Conservation (phyloP, 768 basidiomycete genomes). For the Russula vinacea region DNA sequence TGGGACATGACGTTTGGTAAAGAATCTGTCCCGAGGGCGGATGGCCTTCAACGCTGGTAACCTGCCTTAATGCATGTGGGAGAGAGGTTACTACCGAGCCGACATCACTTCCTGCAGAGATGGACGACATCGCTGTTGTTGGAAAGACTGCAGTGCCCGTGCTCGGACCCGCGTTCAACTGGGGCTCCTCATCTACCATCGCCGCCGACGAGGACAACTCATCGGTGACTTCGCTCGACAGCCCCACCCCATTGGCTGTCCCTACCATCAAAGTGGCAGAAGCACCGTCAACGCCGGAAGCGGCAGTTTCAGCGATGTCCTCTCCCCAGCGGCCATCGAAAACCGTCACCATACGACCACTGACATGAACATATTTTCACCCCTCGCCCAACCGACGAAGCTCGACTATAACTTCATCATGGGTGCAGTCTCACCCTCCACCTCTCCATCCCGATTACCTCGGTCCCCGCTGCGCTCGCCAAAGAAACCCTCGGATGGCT, state of each 20-base stretch:
- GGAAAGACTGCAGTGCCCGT: not conserved
- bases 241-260: slow-evolving; percentile 7
- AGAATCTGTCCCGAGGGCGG: slow-evolving; percentile 44
- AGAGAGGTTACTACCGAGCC: slow-evolving; percentile 23
- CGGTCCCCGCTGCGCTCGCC: slow-evolving; percentile 33
- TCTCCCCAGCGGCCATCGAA: slow-evolving; percentile 30
- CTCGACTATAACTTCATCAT: slow-evolving; percentile 23
- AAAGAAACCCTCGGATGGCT: slow-evolving; percentile 28
- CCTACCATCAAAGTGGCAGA: not conserved
- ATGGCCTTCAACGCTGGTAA: slow-evolving; percentile 52
- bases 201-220: slow-evolving; percentile 20
- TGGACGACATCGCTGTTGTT: not conserved
- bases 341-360: slow-evolving; percentile 1
- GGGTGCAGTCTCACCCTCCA: slow-evolving; percentile 11
- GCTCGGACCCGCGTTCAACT: slow-evolving; percentile 15
- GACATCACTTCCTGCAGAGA: not conserved
- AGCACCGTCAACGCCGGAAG: slow-evolving; percentile 23
- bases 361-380: slow-evolving; percentile 10
- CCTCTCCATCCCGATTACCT: slow-evolving; percentile 27
- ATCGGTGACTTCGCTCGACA: slow-evolving; percentile 17
- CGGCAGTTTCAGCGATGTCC: slow-evolving; percentile 3
- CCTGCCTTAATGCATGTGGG: slow-evolving; percentile 36
- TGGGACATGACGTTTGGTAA: slow-evolving; percentile 53
- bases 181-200: slow-evolving; percentile 26
- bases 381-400: slow-evolving; percentile 17